Conservation (phyloP, 306 rosid species). For the Sicyos baderoa region DNA sequence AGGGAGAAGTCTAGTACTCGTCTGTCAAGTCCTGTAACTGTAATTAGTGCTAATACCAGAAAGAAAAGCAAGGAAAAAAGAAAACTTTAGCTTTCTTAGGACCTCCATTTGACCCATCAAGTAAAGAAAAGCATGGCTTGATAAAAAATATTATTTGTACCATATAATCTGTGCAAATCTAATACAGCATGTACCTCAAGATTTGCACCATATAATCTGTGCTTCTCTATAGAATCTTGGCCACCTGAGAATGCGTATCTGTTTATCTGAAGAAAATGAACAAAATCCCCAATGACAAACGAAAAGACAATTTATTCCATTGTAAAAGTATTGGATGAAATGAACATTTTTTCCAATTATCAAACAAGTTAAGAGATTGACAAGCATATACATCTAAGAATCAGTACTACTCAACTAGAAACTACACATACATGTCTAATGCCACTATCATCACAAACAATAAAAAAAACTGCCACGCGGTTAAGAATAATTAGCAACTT, state of each 20-base stretch:
- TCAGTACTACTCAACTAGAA: not conserved
- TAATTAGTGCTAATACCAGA: not conserved
- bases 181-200: too few species aligned
- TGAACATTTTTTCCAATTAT: not conserved
- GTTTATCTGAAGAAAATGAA: slow-evolving; percentile 52
- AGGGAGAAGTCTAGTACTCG: not conserved
- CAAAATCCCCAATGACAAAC: slow-evolving; percentile 5
- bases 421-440: not conserved
- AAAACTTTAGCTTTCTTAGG: not conserved
- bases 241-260: slow-evolving; percentile 87
- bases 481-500: not conserved
- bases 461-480: not conserved
- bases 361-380: not conserved
- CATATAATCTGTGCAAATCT: slow-evolving; percentile 52
- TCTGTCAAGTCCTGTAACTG: not conserved
- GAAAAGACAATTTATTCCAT: not conserved
- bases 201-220: slow-evolving; percentile 59
- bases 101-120: not conserved
- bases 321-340: slow-evolving; percentile 6
- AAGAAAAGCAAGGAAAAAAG: not conserved
- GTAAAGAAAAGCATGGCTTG: not conserved
- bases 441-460: slow-evolving; percentile 3
- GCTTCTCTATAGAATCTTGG: slow-evolving; percentile 84
- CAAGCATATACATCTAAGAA: not conserved
- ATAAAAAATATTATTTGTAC: slow-evolving; percentile 36